Base-by-base conservation (phyloP, 768 basidiomycete genomes). In the Amanita muscaria region DNA sequence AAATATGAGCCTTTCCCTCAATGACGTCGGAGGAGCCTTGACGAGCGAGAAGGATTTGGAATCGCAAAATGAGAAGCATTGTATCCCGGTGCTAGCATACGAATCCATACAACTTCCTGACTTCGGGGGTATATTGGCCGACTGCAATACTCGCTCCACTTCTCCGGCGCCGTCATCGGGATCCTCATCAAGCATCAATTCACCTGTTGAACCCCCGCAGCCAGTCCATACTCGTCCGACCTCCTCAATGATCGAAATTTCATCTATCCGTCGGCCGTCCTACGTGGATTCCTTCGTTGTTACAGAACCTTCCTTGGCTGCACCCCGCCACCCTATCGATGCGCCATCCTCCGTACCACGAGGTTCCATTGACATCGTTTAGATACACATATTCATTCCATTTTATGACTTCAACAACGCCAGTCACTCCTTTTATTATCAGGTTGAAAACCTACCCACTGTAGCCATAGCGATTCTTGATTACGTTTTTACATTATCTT, bases 71-170 rank as follows among this genome's bases (percentile, higher is more conserved):
- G 57, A 64, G n/a, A 55, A 64, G 24, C 46, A 48, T 2, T 62
- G 62, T 50, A 55, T 56, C 1, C 61, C 64, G 14, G 61, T 59
- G n/a, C 48, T 63, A 3, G 64, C 68, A 0, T 69, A 64, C 43
- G 63, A 64, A 22, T 62, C 52, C n/a, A 44, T 67, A 18, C 57
- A 59, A 2, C 53, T 71, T 27, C 49, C 57, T 19, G 70, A 70
- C 47, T 60, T 67, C 30, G 63, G 64, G 18, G 68, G 67, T 25
- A 59, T 63, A 1, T 58, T 72, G 30, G 59, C 65, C 3, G 68
- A 71, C 46, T 62, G 56, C 51, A 61, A 59, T 35, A 49, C 55
- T 15, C 53, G 51, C 9, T 50, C 58, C 1, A 56, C 59, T 46
- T 67, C 62, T 4, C 57, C 67, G 12, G 32, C 55, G 10, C 60